Conservation (phyloP, 768 basidiomycete genomes). For the Leccinum ochraceum region DNA sequence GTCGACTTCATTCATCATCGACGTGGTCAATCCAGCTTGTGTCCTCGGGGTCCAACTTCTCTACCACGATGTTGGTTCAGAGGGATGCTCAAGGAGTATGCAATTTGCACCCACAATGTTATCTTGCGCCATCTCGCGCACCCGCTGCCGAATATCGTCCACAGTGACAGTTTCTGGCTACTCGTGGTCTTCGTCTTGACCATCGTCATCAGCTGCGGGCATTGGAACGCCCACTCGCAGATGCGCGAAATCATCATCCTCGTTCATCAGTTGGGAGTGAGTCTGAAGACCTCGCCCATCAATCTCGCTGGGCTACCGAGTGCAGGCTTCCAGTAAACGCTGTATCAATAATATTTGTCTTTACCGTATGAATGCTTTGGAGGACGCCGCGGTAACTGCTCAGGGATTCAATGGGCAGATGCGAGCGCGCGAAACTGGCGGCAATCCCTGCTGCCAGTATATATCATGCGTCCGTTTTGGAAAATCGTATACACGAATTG, state of each 20-base stretch:
- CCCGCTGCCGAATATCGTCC: slow-evolving; percentile 35
- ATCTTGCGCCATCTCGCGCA: slow-evolving; percentile 34
- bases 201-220: slow-evolving; percentile 27
- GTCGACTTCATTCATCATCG: slow-evolving; percentile 35
- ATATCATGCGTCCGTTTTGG: no score
- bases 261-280: slow-evolving; percentile 49
- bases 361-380: no score
- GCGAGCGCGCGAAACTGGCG: no score
- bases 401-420: no score
- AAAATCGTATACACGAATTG: no score
- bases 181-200: slow-evolving; percentile 33
- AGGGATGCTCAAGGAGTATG: not conserved
- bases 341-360: no score
- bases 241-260: slow-evolving; percentile 53
- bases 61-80: slow-evolving; percentile 16
- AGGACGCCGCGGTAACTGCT: no score
- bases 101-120: slow-evolving; percentile 30
- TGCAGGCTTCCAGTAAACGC: slow-evolving; percentile 35
- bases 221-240: slow-evolving; percentile 39
- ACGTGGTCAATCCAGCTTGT: slow-evolving; percentile 45
- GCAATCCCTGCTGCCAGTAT: no score
- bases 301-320: slow-evolving; percentile 55
- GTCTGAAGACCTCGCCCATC: slow-evolving; percentile 52
- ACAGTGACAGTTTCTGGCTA: slow-evolving; percentile 29
- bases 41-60: slow-evolving; percentile 40